phyloP scores from a whole-genome alignment of 2,329 filamentous ascomycete species.

The Colletotrichum lindemuthianum region DNA sequence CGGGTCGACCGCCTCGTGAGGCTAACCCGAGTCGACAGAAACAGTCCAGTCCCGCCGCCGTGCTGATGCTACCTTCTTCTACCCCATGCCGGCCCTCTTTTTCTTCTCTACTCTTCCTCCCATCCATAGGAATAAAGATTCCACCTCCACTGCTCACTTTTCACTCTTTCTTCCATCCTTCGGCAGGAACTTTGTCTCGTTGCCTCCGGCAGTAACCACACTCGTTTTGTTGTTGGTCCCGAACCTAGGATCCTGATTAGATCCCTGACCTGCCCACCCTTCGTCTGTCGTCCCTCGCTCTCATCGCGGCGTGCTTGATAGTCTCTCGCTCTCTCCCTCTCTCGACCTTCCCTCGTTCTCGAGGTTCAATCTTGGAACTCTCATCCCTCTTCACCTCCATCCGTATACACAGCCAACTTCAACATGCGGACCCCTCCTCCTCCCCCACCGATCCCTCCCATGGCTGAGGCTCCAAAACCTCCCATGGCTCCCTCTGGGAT shows the following conservation, averaged over 20 bases:
- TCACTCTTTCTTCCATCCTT: constrained; percentile 15
- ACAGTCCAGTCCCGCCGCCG: constrained; percentile 18
- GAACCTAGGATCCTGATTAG: constrained; percentile 31
- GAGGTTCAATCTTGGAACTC: constrained; percentile 9
- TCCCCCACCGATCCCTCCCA: constrained; percentile 7
- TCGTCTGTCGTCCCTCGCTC: constrained; percentile 22
- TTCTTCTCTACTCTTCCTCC: constrained; percentile 11
- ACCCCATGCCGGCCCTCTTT: constrained; percentile 33
- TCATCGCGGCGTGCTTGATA: constrained; percentile 14
- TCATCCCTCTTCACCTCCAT: not conserved
- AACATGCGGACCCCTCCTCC: constrained; percentile 12
- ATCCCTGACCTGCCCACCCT: constrained; percentile 20
- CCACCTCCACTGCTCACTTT: constrained; percentile 28
- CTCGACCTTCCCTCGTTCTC: not conserved
- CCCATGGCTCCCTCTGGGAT: constrained; percentile 14
- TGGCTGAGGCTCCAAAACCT: constrained; percentile 21
- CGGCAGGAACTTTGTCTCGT: constrained; percentile 31
- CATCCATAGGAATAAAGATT: constrained; percentile 30
- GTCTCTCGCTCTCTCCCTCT: not conserved
- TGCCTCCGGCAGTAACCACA: constrained; percentile 35
- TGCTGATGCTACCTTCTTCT: constrained; percentile 29
- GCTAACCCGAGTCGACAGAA: constrained; percentile 26
- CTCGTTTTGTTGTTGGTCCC: constrained; percentile 34
- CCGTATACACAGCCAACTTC: constrained; percentile 1
- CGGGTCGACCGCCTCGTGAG: constrained; percentile 30